Evolutionary conservation across 2,329 filamentous ascomycete species (phyloP), one percentile per base, ranked within the genome.

Genomic region (Gaeumannomyces tritici): DNA sequence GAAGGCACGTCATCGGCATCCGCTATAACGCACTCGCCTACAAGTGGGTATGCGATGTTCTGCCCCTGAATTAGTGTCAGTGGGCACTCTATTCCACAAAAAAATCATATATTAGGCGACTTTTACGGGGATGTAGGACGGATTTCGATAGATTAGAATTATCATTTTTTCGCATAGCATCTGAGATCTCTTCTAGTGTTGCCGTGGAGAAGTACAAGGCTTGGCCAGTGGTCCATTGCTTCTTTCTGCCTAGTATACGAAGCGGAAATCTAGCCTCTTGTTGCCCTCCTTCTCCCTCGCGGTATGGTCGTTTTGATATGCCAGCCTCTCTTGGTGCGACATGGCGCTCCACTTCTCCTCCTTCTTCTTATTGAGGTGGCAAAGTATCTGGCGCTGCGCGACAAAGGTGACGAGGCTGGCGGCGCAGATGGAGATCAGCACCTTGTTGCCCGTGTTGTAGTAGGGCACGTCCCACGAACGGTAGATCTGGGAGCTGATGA

Each of bases 401-500:
- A 85, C 29, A 58, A 86, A 85, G 0, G 79, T 67, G 0, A 78
- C 70, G 11, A 85, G 67, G 26, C 79, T 77, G 31, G 83, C 75
- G 0, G 75, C 76, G 3, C 79, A 73, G 59, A 87, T 75, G 1
- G 75, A 79, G 28, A 87, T 78, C 59, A 85, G 75, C 3, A 85
- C 79, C 28, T 76, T 81, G 72, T 87, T 87, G 11, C 84, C 84
- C 4, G 68, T 76, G 63, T 82, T 80, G 69, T 85, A 87, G 67
- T 81, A 80, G 0, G 83, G 83, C 7, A 76, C 75, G 62, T 86
- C 84, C 62, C 78, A 75, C 1, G 69, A 67, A 24, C 80, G 76
- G 66, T 84, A 84, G 63, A 83, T 80, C 66, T 84, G 76, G 55
- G 69, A 73, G 18, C 75, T 72, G 33, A 75, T 70, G 12, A 80